Percentiles rank a stretch among this genome's conserved stretches.
Conservation (phyloP, 2,329 filamentous ascomycete species). For the Apiospora marii region DNA sequence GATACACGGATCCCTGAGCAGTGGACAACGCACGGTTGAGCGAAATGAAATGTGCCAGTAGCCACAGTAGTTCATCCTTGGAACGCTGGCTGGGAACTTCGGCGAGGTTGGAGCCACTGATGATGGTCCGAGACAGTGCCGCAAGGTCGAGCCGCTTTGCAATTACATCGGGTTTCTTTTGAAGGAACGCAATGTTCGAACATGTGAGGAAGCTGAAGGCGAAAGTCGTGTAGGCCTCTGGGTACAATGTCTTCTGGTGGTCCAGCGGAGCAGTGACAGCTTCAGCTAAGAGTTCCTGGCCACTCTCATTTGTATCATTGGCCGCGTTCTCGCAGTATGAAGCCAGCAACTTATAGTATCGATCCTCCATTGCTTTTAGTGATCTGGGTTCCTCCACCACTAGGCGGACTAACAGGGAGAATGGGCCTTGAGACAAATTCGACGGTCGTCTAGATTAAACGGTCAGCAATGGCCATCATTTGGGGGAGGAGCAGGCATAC, state of each 20-base stretch:
- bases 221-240: constrained; percentile 38
- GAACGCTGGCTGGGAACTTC: constrained; percentile 30
- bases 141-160: constrained; percentile 48
- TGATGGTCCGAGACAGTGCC: constrained; percentile 52
- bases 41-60: constrained; percentile 72
- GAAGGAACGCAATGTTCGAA: constrained; percentile 49
- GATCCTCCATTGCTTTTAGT: constrained; percentile 37
- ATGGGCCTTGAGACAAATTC: constrained; percentile 40
- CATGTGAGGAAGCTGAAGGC: constrained; percentile 42
- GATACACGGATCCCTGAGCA: constrained; percentile 43
- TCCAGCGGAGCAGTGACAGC: constrained; percentile 38
- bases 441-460: constrained; percentile 33
- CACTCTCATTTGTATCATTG: not conserved
- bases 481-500: constrained; percentile 30
- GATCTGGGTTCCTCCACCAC: constrained; percentile 39
- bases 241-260: not conserved
- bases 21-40: constrained; percentile 52
- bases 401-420: constrained; percentile 47
- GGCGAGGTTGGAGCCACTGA: constrained; percentile 34
- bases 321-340: constrained; percentile 41
- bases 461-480: constrained; percentile 26
- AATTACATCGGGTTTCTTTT: constrained; percentile 48
- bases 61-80: constrained; percentile 62
- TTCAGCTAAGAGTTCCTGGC: constrained; percentile 33
- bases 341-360: constrained; percentile 52